These are phyloP conservation scores for Fraxinus ornus DNA, from an alignment of 305 asterid species.

Conservation along the genomic window DNA sequence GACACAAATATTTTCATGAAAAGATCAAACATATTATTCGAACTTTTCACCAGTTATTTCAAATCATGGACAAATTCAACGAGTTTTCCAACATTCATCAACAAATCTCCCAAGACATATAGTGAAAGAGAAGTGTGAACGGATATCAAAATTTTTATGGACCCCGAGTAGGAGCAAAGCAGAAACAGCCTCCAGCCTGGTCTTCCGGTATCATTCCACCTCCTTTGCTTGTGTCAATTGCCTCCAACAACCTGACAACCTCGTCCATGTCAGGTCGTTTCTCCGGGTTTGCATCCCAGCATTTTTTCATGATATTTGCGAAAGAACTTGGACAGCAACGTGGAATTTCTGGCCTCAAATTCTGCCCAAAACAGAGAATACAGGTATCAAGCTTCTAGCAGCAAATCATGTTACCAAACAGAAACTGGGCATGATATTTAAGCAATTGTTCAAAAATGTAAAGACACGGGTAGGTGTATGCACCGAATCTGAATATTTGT, in stretches of 20 bases:
- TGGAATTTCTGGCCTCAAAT: constrained; percentile 71
- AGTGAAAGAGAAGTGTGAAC: neutral
- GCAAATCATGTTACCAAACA: neutral
- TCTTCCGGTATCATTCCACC: constrained; percentile 87
- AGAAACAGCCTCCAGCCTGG: constrained; percentile 59
- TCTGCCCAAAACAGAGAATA: constrained; percentile 26
- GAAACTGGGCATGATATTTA: neutral
- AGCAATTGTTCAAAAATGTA: neutral
- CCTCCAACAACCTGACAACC: constrained; percentile 64
- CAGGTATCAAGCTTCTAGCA: neutral
- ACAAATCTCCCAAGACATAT: constrained; percentile 19
- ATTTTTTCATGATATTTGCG: constrained; percentile 61
- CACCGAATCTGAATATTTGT: neutral
- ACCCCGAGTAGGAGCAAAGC: constrained; percentile 66
- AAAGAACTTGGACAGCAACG: constrained; percentile 66
- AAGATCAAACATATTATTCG: neutral
- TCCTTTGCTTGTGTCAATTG: constrained; percentile 73
- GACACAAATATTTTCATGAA: neutral
- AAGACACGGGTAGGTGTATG: neutral
- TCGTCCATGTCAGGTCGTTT: constrained; percentile 81
- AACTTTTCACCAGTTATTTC: constrained; percentile 24
- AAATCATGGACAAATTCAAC: constrained; percentile 24
- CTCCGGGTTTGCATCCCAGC: constrained; percentile 75
- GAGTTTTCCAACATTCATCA: constrained; percentile 3
- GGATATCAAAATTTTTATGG: constrained; percentile 32